Percentiles rank a stretch among this genome's conserved stretches.
Conservation (phyloP, 306 rosid species). For the Cucumis melo region DNA sequence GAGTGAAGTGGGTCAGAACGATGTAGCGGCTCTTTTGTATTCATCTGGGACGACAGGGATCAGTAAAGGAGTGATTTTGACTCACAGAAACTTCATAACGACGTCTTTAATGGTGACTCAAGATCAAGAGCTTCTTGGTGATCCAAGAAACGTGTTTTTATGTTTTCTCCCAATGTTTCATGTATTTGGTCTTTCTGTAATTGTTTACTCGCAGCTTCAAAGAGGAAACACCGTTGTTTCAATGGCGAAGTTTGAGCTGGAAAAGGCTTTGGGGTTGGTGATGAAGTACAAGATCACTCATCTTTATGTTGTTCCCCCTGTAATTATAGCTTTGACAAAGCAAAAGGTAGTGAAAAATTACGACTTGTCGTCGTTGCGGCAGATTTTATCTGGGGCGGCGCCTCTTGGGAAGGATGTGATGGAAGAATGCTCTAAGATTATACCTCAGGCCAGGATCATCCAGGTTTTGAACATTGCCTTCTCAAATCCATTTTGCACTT, state of each 20-base stretch:
- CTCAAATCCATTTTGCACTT: not conserved
- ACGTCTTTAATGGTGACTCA: constrained; percentile 13
- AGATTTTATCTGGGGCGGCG: constrained; percentile 20
- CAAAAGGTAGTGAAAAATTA: constrained; percentile 11
- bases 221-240: constrained; percentile 30
- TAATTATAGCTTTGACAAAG: constrained; percentile 21
- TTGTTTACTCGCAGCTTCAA: constrained; percentile 21
- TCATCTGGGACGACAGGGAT: constrained; percentile 42
- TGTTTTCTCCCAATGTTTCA: constrained; percentile 38
- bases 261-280: constrained; percentile 20
- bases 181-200: constrained; percentile 18
- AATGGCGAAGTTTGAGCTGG: constrained; percentile 19
- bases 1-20: constrained; percentile 10
- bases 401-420: constrained; percentile 31
- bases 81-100: constrained; percentile 34
- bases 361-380: constrained; percentile 26
- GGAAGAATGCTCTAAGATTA: constrained; percentile 17
- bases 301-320: constrained; percentile 27
- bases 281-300: constrained; percentile 23
- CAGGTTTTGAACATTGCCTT: constrained; percentile 15
- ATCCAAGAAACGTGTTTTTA: constrained; percentile 19
- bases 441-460: constrained; percentile 14
- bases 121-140: constrained; percentile 22
- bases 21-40: constrained; percentile 32
- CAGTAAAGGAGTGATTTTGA: constrained; percentile 37